These are phyloP conservation scores for Taphrina communis DNA, from an alignment of 1,139 yeast genomes.

Conservation along the genomic window DNA sequence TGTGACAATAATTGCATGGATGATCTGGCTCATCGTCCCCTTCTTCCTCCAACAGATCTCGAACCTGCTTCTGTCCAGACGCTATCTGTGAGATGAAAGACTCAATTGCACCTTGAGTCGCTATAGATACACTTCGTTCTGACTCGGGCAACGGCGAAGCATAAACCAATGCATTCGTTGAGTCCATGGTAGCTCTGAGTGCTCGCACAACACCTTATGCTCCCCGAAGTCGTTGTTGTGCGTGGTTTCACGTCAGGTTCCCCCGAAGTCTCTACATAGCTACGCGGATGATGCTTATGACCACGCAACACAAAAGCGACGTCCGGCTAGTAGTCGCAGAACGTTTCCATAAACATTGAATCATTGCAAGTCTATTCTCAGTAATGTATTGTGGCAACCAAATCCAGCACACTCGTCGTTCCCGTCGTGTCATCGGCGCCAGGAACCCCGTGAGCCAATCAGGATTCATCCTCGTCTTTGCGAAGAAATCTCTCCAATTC, in stretches of 20 bases:
- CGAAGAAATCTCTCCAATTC: neutral
- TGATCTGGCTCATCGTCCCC: slow-evolving; percentile 19
- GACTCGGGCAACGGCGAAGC: slow-evolving; percentile 18
- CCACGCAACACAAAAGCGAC: too few species aligned
- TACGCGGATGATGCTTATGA: too few species aligned
- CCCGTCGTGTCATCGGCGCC: neutral
- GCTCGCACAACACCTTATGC: too few species aligned
- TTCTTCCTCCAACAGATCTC: neutral
- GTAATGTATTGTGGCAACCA: too few species aligned
- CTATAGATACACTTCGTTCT: neutral
- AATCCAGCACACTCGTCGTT: neutral
- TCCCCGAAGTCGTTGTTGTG: too few species aligned
- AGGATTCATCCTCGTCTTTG: neutral
- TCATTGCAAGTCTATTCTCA: too few species aligned
- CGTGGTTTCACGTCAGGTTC: too few species aligned
- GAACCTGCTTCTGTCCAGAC: neutral
- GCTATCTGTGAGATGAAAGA: slow-evolving; percentile 10
- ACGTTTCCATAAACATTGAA: too few species aligned
- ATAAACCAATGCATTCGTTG: neutral
- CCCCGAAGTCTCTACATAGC: too few species aligned
- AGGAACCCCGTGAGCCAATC: neutral
- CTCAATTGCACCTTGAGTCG: slow-evolving; percentile 1
- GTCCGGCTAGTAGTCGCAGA: too few species aligned
- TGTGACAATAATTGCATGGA: slow-evolving; percentile 26
- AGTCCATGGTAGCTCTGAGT: too few species aligned